phyloP scores from a whole-genome alignment of 2,329 filamentous ascomycete genomes.

The Fusarium vanettenii region DNA sequence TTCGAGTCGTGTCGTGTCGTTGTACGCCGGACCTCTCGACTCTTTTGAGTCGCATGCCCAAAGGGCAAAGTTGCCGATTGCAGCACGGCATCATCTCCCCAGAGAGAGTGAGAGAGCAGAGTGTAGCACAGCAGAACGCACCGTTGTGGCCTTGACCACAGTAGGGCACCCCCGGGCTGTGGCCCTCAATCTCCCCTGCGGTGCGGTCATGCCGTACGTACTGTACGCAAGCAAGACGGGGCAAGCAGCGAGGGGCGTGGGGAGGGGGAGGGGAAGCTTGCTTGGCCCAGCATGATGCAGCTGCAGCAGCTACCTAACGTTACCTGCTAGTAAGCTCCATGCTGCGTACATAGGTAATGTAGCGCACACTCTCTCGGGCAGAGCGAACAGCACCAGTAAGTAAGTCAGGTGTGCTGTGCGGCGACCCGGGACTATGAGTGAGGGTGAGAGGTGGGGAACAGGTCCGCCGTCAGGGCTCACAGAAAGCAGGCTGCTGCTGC shows the following conservation, averaged over 20 bases:
- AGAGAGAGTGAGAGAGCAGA: not conserved
- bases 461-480: constrained; percentile 30
- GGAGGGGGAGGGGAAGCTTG: not conserved
- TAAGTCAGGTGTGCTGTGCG: constrained; percentile 1
- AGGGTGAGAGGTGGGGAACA: constrained; percentile 28
- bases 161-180: not conserved
- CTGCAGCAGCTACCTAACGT: not conserved
- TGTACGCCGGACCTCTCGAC: not conserved
- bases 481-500: not conserved
- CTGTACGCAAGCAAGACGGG: not conserved
- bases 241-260: constrained; percentile 1
- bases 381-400: not conserved
- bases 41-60: not conserved
- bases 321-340: not conserved
- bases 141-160: not conserved
- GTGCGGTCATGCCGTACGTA: not conserved
- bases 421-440: not conserved
- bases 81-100: not conserved
- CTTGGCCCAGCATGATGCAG: constrained; percentile 18
- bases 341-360: not conserved
- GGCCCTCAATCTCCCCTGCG: constrained; percentile 1
- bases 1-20: not conserved
- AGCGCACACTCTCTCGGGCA: not conserved
- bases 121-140: not conserved
- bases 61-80: constrained; percentile 11